These are phyloP conservation scores for Candida morakotiae DNA, from an alignment of 805 yeast species.

Conservation along the genomic window DNA sequence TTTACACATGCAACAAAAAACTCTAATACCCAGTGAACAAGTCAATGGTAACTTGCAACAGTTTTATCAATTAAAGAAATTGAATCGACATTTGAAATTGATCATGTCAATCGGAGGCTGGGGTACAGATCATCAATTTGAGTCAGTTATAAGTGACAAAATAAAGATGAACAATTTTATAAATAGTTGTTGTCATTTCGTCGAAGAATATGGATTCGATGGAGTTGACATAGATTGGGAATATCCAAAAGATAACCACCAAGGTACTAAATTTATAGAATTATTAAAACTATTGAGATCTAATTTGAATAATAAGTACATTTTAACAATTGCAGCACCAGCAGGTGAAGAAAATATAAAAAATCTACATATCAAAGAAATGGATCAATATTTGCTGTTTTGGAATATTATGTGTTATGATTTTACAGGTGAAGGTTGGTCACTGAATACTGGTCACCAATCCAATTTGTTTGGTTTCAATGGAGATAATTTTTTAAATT, in stretches of 20 bases:
- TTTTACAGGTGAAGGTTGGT: constrained; percentile 72
- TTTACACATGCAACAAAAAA: constrained; percentile 33
- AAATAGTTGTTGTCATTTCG: constrained; percentile 40
- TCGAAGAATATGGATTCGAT: constrained; percentile 65
- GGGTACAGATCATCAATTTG: constrained; percentile 47
- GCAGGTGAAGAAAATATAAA: constrained; percentile 47
- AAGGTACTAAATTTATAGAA: constrained; percentile 42
- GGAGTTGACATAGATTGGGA: constrained; percentile 97
- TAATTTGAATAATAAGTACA: constrained; percentile 23
- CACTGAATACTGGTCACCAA: constrained; percentile 56
- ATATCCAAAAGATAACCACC: constrained; percentile 53
- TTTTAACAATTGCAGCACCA: constrained; percentile 75
- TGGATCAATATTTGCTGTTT: constrained; percentile 56
- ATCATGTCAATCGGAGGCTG: constrained; percentile 83
- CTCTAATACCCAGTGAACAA: constrained; percentile 12
- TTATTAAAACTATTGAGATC: constrained; percentile 5
- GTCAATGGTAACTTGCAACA: constrained; percentile 47
- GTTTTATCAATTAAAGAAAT: constrained; percentile 43
- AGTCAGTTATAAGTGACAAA: constrained; percentile 19
- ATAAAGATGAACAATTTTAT: constrained; percentile 44
- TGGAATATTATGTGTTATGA: constrained; percentile 95
- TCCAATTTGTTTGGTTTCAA: constrained; percentile 54
- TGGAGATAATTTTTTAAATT: constrained; percentile 42
- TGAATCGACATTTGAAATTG: constrained; percentile 42
- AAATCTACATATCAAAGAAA: constrained; percentile 42